A percentile compares a stretch with the other conserved stretches of the same genome.
Conservation (phyloP, 345 rosid species). For the Gynandropsis gynandra region DNA sequence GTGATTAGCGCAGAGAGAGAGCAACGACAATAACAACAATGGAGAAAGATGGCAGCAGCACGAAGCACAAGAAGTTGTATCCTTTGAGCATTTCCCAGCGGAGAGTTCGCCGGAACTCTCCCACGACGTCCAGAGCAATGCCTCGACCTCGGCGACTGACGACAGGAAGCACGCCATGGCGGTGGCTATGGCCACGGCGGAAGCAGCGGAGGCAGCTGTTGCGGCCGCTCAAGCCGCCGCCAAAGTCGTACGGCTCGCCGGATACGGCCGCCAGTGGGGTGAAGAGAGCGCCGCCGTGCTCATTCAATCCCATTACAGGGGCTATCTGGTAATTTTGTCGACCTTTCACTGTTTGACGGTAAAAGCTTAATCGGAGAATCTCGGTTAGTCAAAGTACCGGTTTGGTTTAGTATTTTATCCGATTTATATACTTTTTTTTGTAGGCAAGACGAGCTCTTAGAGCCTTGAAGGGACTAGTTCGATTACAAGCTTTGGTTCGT, state of each 20-base stretch:
- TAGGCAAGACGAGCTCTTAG: constrained; percentile 93
- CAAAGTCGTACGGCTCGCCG: constrained; percentile 80
- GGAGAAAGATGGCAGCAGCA: constrained; percentile 43
- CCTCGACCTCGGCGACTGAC: constrained; percentile 43
- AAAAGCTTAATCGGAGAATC: background rate
- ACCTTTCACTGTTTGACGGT: no score
- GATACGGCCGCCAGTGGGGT: constrained; percentile 63
- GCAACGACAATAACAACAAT: constrained; percentile 15
- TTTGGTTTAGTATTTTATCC: background rate
- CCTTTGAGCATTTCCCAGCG: constrained; percentile 72
- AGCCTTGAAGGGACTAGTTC: constrained; percentile 84
- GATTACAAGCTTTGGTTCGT: constrained; percentile 90
- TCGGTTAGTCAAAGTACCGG: background rate
- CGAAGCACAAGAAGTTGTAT: constrained; percentile 67
- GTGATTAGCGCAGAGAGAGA: constrained; percentile 15
- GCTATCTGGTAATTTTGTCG: constrained; percentile 79
- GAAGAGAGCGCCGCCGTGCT: constrained; percentile 87
- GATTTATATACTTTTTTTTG: background rate
- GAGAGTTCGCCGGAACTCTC: constrained; percentile 83
- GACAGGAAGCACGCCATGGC: constrained; percentile 77
- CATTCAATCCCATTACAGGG: constrained; percentile 77
- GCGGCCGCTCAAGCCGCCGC: constrained; percentile 98
- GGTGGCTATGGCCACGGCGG: constrained; percentile 89
- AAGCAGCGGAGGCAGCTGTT: constrained; percentile 88
- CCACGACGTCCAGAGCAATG: constrained; percentile 47